Conservation (phyloP, 2,329 filamentous ascomycete genomes). For the Cercospora sp. region DNA sequence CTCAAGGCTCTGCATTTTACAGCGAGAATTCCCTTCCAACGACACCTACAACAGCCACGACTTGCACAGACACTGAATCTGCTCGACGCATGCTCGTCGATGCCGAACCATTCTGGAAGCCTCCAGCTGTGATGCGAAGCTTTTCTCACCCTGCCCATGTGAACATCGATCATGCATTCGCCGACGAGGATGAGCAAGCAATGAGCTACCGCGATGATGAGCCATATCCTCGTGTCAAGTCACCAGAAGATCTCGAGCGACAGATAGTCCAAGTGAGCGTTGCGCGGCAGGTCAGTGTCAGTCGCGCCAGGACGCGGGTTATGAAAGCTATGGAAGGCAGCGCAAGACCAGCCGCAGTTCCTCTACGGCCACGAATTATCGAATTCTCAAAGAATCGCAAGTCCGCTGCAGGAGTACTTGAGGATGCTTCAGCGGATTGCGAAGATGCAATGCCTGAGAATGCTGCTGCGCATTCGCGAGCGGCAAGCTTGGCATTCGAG, state of each 20-base stretch:
- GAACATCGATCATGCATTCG: neutral
- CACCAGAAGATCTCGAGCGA: conserved; percentile 31
- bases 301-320: conserved; percentile 28
- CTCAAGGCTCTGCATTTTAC: conserved; percentile 28
- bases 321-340: conserved; percentile 26
- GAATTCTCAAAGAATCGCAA: conserved; percentile 36
- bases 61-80: conserved; percentile 29
- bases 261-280: conserved; percentile 36
- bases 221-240: conserved; percentile 27
- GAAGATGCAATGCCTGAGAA: conserved; percentile 15
- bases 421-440: conserved; percentile 19
- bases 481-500: conserved; percentile 13
- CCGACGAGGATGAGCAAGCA: neutral
- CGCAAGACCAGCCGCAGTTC: conserved; percentile 30
- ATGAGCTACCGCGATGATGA: conserved; percentile 1
- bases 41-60: conserved; percentile 33
- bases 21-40: conserved; percentile 34
- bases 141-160: neutral
- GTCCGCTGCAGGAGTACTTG: conserved; percentile 36
- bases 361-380: conserved; percentile 36
- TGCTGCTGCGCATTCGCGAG: conserved; percentile 16
- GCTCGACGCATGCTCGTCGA: conserved; percentile 17
- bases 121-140: conserved; percentile 4
- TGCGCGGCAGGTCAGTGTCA: conserved; percentile 35
- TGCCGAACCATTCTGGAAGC: conserved; percentile 23